Percentiles rank a stretch among this genome's conserved stretches.
These are phyloP conservation scores for Kodamaea lidongshanica DNA, from an alignment of 805 yeast genomes.

Conservation along the genomic window DNA sequence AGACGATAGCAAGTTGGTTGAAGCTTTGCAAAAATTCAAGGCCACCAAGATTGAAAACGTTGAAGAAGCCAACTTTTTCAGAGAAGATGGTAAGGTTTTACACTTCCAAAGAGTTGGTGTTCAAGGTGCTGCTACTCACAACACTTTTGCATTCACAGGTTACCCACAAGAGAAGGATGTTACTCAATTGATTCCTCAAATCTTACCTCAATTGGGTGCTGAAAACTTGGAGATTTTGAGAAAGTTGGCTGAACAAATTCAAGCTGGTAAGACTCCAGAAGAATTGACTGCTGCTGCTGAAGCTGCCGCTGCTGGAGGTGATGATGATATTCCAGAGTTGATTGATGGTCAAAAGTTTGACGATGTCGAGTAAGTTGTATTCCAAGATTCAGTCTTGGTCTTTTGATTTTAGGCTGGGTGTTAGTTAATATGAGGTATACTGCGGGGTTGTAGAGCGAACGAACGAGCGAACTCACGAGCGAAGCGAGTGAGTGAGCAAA, in stretches of 20 bases:
- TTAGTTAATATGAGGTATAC: too few species aligned
- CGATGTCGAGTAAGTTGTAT: conserved; percentile 38
- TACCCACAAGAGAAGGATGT: conserved; percentile 88
- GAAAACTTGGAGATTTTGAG: conserved; percentile 88
- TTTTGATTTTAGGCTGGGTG: too few species aligned
- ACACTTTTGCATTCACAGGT: conserved; percentile 94
- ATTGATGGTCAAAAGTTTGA: conserved; percentile 87
- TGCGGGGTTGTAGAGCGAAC: too few species aligned
- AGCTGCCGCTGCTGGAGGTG: conserved; percentile 34
- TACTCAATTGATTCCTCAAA: conserved; percentile 88
- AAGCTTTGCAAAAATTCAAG: conserved; percentile 80
- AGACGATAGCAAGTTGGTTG: conserved; percentile 88
- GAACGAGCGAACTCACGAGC: too few species aligned
- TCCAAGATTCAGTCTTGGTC: too few species aligned
- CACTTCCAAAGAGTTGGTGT: conserved; percentile 96
- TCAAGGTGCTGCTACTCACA: conserved; percentile 84
- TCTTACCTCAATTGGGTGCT: conserved; percentile 93
- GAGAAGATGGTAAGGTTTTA: conserved; percentile 90
- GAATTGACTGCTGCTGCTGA: conserved; percentile 43
- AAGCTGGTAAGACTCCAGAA: conserved; percentile 49
- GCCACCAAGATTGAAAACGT: conserved; percentile 84
- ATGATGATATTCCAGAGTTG: conserved; percentile 69
- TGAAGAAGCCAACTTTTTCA: conserved; percentile 97
- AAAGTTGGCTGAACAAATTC: conserved; percentile 84
- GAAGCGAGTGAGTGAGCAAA: too few species aligned